Conservation (phyloP, 768 basidiomycete species). For the Suillus subaureus region DNA sequence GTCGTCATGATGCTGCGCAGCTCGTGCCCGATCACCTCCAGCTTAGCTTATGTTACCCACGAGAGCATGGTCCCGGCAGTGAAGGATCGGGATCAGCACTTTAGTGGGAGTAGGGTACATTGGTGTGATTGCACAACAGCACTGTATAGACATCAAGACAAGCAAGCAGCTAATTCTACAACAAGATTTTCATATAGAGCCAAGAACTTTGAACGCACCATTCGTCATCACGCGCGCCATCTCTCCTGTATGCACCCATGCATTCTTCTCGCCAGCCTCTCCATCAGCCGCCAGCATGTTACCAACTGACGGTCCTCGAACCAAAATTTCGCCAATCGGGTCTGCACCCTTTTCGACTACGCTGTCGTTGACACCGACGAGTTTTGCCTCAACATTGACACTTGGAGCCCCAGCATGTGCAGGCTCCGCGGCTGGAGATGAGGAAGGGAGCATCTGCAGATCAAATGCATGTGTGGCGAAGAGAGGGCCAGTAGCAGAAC, state of each 20-base stretch:
- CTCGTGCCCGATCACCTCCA: not conserved
- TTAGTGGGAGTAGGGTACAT: constrained; percentile 3
- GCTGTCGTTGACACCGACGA: constrained; percentile 69
- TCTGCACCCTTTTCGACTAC: constrained; percentile 66
- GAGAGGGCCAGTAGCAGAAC: constrained; percentile 71
- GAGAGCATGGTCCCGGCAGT: not conserved
- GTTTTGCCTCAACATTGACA: constrained; percentile 82
- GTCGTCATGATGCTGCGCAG: not conserved
- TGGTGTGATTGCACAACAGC: not conserved
- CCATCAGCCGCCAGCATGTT: constrained; percentile 44
- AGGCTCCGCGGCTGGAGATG: constrained; percentile 31
- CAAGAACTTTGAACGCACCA: constrained; percentile 56
- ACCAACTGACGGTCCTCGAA: constrained; percentile 78
- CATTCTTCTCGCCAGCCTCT: constrained; percentile 37
- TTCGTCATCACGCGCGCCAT: constrained; percentile 59
- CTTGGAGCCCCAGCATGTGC: constrained; percentile 77
- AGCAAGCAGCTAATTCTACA: not conserved
- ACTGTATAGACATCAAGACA: not conserved
- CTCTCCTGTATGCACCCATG: constrained; percentile 50
- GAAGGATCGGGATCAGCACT: constrained; percentile 1
- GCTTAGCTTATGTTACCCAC: not conserved
- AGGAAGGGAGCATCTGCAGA: constrained; percentile 67
- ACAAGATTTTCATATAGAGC: constrained; percentile 5
- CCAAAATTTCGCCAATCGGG: constrained; percentile 59
- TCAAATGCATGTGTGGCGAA: constrained; percentile 86